Base-by-base conservation (phyloP, 1,284 basidiomycete genomes). In the Apiotrichum gamsii region DNA sequence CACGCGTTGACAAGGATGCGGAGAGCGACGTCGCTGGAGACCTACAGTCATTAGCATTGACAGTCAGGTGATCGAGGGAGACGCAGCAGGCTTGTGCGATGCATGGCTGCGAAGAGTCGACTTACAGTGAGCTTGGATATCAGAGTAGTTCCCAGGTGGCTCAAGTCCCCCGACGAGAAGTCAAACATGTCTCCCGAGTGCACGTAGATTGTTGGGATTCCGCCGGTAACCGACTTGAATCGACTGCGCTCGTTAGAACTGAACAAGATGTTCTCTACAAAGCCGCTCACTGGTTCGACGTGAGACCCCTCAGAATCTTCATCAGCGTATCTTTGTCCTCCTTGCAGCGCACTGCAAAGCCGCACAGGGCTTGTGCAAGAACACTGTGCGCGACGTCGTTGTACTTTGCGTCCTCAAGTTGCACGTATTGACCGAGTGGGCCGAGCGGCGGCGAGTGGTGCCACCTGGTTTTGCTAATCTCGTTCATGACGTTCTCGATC, bases 121-220 rank as follows among this genome's bases (percentile, higher is more conserved):
- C 80, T 11, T 55, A 89, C 90, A 24, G 87, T 82, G 5, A 96
- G 76, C n/a, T 84, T 85, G 19, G 90, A 84, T 24, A 94, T 75
- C 23, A 94, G 78, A 3, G 93, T 97, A 10, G 81, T 70, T 42
- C 83, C 71, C 56, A 20, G 78, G 75, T 16, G 84, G 82, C 66
- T 89, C 83, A 58, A 37, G 51, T 72, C 66, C 43, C 88, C 84
- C 2, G 59, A 51, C 35, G 77, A 78, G 60, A 80, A 93, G 61
- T 91, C 85, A 63, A 89, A 90, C 20, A 83, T 49, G 62, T 94
- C 90, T 24, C 77, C 80, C 44, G 35, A 19, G 39, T 38, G 34
- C 29, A 9, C 8, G 10, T 34, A 43, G 11, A 51, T 29, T 0
- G 16, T n/a, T n/a, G n/a, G n/a, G n/a, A n/a, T n/a, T n/a, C n/a